Conservation (phyloP, 2,329 filamentous ascomycete species). For the Emergomyces orientalis region DNA sequence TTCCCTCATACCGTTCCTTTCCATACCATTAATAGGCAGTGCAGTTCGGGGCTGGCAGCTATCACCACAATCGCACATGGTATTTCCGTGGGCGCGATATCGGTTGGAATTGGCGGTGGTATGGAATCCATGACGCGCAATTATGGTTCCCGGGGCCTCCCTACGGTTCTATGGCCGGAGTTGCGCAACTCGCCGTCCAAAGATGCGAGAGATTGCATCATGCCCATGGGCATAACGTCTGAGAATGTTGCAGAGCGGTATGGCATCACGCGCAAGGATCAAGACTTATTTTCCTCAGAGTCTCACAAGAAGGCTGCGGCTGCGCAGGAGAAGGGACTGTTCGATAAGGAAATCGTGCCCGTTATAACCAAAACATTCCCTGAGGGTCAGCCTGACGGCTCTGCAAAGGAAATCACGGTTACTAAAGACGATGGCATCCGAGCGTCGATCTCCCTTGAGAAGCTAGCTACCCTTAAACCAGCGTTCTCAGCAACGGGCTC, state of each 20-base stretch:
- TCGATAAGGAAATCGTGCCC: conserved; percentile 70
- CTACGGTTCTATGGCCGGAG: conserved; percentile 67
- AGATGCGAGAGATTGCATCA: conserved; percentile 76
- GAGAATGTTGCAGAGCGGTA: conserved; percentile 82
- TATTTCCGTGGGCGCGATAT: conserved; percentile 65
- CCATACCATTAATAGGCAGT: conserved; percentile 83
- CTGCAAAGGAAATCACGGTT: conserved; percentile 54
- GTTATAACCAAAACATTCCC: conserved; percentile 62
- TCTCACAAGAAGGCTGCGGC: conserved; percentile 64
- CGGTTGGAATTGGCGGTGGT: conserved; percentile 69
- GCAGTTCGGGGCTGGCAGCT: conserved; percentile 66
- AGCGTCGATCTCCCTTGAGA: conserved; percentile 56
- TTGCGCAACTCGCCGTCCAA: conserved; percentile 54
- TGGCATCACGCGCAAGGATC: conserved; percentile 61
- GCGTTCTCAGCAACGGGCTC: conserved; percentile 67
- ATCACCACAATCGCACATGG: conserved; percentile 65
- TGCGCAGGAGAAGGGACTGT: conserved; percentile 60
- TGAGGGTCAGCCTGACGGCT: conserved; percentile 51
- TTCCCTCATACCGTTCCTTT: conserved; percentile 64
- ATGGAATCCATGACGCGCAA: conserved; percentile 97
- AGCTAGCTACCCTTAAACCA: conserved; percentile 70
- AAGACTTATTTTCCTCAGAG: conserved; percentile 71
- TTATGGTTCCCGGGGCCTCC: conserved; percentile 78
- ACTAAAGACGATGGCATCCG: conserved; percentile 76
- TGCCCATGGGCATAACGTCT: conserved; percentile 85